A percentile compares a stretch with the other conserved stretches of the same genome.
Evolutionary conservation across 257 asterid species (phyloP).

Genomic region (Scutellaria minor): DNA sequence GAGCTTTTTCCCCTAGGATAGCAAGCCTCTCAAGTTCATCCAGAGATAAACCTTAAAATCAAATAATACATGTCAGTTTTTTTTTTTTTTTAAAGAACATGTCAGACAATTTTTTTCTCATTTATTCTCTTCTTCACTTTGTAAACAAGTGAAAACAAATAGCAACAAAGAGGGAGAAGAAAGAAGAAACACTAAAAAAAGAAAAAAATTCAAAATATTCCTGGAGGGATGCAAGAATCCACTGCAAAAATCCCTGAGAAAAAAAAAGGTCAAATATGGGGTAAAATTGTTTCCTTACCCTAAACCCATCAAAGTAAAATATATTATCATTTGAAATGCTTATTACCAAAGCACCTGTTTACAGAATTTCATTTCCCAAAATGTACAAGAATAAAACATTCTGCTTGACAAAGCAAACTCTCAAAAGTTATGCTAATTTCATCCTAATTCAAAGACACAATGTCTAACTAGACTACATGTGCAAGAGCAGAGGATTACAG

Average conservation of each 20-base stretch:
- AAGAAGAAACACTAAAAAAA: not conserved
- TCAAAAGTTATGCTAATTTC: not conserved
- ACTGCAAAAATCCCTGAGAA: not conserved
- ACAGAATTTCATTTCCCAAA: constrained; percentile 8
- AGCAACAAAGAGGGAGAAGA: constrained; percentile 12
- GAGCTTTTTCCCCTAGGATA: constrained; percentile 71
- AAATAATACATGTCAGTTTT: constrained; percentile 14
- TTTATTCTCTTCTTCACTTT: constrained; percentile 8
- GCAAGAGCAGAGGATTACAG: not conserved
- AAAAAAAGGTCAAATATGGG: constrained; percentile 5
- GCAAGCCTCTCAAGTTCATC: constrained; percentile 86
- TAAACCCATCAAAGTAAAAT: not conserved
- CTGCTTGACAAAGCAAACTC: constrained; percentile 18
- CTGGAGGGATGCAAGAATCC: constrained; percentile 13
- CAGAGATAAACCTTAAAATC: constrained; percentile 65
- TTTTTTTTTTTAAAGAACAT: not conserved
- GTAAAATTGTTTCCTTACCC: not conserved
- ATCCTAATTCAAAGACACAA: not conserved
- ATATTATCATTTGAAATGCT: constrained; percentile 6
- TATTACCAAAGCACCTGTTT: not conserved
- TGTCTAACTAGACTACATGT: constrained; percentile 10
- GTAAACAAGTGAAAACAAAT: constrained; percentile 10
- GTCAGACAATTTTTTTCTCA: constrained; percentile 3
- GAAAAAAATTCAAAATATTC: constrained; percentile 11
- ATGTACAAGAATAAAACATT: not conserved